A percentile compares a stretch with the other conserved stretches of the same genome.
Evolutionary conservation across 495 filamentous ascomycete species (phyloP).

Genomic region (Penicillium cosmopolitanum): DNA sequence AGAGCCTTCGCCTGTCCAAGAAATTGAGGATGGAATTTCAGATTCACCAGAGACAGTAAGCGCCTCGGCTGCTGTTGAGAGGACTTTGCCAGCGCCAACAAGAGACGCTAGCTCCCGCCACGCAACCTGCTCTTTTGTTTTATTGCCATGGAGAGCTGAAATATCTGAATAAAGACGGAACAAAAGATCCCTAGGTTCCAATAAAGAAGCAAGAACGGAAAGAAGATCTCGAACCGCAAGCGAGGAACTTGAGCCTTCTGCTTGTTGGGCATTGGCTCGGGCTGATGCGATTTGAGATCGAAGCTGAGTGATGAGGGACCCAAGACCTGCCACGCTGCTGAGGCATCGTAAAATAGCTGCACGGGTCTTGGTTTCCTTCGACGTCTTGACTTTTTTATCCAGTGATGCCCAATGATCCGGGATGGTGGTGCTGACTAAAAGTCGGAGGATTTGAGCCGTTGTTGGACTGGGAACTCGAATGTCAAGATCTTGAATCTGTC

Average conservation of each 20-base stretch:
- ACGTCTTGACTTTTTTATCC: conserved; percentile 44
- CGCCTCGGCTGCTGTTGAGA: conserved; percentile 78
- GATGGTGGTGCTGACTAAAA: conserved; percentile 68
- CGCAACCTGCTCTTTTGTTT: conserved; percentile 46
- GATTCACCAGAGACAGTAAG: conserved; percentile 52
- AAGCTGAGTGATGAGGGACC: conserved; percentile 66
- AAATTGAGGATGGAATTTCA: conserved; percentile 28
- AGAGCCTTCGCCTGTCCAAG: conserved; percentile 70
- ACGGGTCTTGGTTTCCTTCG: conserved; percentile 36
- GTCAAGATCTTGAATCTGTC: conserved; percentile 48
- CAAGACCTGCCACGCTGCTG: conserved; percentile 71
- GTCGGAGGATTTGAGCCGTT: conserved; percentile 69
- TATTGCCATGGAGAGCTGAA: conserved; percentile 31
- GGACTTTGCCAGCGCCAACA: conserved; percentile 70
- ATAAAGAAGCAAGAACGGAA: conserved; percentile 53
- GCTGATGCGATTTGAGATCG: conserved; percentile 50
- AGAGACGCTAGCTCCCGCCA: conserved; percentile 72
- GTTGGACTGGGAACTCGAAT: conserved; percentile 66
- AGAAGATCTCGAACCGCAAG: conserved; percentile 42
- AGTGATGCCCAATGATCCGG: conserved; percentile 78
- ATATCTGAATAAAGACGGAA: conserved; percentile 57
- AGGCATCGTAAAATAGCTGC: conserved; percentile 66
- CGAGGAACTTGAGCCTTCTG: conserved; percentile 33
- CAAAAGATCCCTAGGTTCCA: conserved; percentile 59
- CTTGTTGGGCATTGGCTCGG: conserved; percentile 31